Evolutionary conservation across 768 basidiomycete genomes (phyloP).

Genomic region (Leccinum incarnatum): DNA sequence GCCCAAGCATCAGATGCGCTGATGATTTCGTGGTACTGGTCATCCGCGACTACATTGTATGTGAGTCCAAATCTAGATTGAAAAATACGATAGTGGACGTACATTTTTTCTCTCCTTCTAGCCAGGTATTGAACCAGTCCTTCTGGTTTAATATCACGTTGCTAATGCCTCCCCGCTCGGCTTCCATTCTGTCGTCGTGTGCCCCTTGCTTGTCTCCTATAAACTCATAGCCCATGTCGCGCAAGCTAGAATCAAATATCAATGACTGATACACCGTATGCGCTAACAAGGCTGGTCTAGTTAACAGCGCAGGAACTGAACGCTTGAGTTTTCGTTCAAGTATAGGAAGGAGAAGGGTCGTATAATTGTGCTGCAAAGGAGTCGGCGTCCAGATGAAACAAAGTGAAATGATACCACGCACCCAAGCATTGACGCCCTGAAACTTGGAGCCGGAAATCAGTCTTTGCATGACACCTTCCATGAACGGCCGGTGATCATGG

Average conservation of each 20-base stretch:
- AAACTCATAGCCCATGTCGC: slow-evolving; percentile 70
- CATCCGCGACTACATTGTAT: slow-evolving; percentile 66
- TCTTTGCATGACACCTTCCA: slow-evolving; percentile 71
- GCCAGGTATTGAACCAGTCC: slow-evolving; percentile 92
- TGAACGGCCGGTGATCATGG: slow-evolving; percentile 81
- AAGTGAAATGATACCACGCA: slow-evolving; percentile 33
- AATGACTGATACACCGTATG: slow-evolving; percentile 95
- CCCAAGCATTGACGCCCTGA: slow-evolving; percentile 69
- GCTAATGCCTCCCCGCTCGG: slow-evolving; percentile 73
- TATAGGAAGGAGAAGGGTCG: slow-evolving; percentile 70
- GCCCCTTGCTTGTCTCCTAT: slow-evolving; percentile 22
- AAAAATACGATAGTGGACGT: slow-evolving; percentile 29
- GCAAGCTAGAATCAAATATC: slow-evolving; percentile 76
- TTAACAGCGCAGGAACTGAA: slow-evolving; percentile 69
- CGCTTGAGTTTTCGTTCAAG: slow-evolving; percentile 72
- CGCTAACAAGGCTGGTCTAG: slow-evolving; percentile 81
- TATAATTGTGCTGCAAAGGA: slow-evolving; percentile 74
- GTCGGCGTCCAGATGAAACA: slow-evolving; percentile 1
- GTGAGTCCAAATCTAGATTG: neutral
- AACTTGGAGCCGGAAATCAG: slow-evolving; percentile 65
- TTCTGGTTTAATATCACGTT: slow-evolving; percentile 76
- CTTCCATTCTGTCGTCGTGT: slow-evolving; percentile 18
- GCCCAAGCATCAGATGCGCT: slow-evolving; percentile 82
- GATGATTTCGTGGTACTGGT: slow-evolving; percentile 84
- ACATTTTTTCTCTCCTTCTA: slow-evolving; percentile 89